phyloP scores from a whole-genome alignment of 495 filamentous ascomycete genomes.

The Xylaria scruposa region DNA sequence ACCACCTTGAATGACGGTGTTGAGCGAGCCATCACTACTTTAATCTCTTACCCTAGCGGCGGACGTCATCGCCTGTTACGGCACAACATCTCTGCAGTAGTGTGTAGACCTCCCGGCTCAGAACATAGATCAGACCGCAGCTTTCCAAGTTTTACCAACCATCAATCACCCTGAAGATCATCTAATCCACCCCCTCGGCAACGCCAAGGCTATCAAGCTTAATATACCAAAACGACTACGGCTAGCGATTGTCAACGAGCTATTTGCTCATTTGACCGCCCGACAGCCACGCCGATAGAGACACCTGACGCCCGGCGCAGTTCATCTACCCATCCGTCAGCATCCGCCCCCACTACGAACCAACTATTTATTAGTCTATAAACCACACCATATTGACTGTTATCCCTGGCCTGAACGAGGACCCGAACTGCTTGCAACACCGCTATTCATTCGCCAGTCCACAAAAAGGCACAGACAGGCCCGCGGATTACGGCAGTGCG shows the following conservation, averaged over 20 bases:
- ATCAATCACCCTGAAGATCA: slow-evolving; percentile 25
- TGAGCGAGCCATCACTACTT: slow-evolving; percentile 19
- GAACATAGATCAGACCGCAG: slow-evolving; percentile 19
- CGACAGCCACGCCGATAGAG: slow-evolving; percentile 19
- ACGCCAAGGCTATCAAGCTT: slow-evolving; percentile 15
- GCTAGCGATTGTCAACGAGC: slow-evolving; percentile 15
- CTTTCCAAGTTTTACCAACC: slow-evolving; percentile 15
- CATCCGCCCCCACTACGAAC: neutral
- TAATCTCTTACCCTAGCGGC: slow-evolving; percentile 21
- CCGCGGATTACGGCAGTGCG: slow-evolving; percentile 2
- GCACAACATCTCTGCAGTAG: slow-evolving; percentile 7
- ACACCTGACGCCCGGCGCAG: slow-evolving; percentile 20
- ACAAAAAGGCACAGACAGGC: slow-evolving; percentile 1
- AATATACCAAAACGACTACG: slow-evolving; percentile 11
- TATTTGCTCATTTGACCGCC: slow-evolving; percentile 12
- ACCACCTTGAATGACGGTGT: slow-evolving; percentile 17
- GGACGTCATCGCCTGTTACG: slow-evolving; percentile 23
- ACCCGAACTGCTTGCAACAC: slow-evolving; percentile 7
- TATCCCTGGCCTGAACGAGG: slow-evolving; percentile 15
- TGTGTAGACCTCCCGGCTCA: slow-evolving; percentile 1
- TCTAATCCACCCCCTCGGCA: slow-evolving; percentile 10
- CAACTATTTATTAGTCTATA: slow-evolving; percentile 25
- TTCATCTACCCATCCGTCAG: slow-evolving; percentile 21
- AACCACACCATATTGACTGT: slow-evolving; percentile 24
- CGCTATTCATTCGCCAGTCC: slow-evolving; percentile 20